Evolutionary conservation across 2,329 filamentous ascomycete species (phyloP), one percentile per base, ranked within the genome.

Genomic region (Venturia asperata): DNA sequence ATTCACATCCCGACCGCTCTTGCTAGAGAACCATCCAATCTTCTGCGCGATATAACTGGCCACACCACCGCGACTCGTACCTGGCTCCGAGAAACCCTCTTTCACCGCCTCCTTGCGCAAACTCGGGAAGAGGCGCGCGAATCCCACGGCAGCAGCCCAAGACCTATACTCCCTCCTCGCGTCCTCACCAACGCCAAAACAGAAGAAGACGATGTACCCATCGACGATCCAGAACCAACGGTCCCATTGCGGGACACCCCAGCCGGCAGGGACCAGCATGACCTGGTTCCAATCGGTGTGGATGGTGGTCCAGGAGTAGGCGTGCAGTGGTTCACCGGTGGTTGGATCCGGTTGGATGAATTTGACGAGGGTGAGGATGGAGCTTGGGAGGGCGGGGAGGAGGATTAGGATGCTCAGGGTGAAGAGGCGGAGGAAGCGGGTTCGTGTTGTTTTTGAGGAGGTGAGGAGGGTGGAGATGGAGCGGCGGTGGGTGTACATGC

Each of bases 131-230:
- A 30, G 13, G 6, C 34, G 37, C 19, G 21, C 56, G 13, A 82
- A 67, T 0, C 80, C 80, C 34, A 81, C 61, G n/a, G 71, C 72
- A 30, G 76, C 67, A 56, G 82, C 70, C 65, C 78, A 76, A 4
- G 73, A 72, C 63, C 76, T 77, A 70, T 87, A 87, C 73, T 84
- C 81, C 30, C 77, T 75, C 4, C 77, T 75, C 0, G 86, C 86
- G 70, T 89, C 87, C 34, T 76, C 77, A 39, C 86, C 87, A 19
- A 85, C 81, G 10, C 87, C 87, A 68, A 88, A 88, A 70, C 87
- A 83, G n/a, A 82, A 63, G 70, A 89, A 89, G 15, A 85, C 74
- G 34, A 85, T 66, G 66, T 83, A 79, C 0, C 82, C 83, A 3
- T 80, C 76, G 0, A 71, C 78, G 11, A 87, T 75, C 60, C 82